These are phyloP conservation scores for Peronospora belbahrii DNA, from an alignment of 352 stramenopile genomes.

Conservation along the genomic window DNA sequence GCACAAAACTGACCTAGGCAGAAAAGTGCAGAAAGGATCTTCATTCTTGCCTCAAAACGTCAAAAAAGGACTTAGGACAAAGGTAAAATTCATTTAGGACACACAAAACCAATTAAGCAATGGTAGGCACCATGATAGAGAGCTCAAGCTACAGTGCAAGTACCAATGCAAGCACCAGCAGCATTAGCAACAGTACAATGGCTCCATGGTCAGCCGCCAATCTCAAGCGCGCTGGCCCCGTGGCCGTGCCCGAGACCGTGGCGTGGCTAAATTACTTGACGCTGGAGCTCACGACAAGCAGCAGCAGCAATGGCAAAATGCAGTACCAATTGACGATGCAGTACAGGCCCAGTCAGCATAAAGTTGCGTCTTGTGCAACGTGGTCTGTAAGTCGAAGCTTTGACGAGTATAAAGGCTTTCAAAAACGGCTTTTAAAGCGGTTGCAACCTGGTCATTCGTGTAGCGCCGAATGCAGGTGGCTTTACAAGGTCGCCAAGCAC, in stretches of 20 bases:
- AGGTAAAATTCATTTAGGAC: background rate
- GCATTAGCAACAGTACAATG: conserved; percentile 1
- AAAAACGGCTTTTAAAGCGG: conserved; percentile 35
- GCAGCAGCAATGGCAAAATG: conserved; percentile 13
- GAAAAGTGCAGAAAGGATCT: conserved; percentile 11
- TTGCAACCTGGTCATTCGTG: conserved; percentile 52
- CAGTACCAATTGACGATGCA: conserved; percentile 32
- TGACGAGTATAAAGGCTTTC: conserved; percentile 42
- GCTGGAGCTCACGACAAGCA: conserved; percentile 19
- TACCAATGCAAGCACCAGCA: conserved; percentile 5
- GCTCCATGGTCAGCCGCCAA: conserved; percentile 18
- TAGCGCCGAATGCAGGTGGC: conserved; percentile 51
- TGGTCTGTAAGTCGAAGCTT: conserved; percentile 33
- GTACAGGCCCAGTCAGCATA: conserved; percentile 19
- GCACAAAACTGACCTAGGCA: background rate
- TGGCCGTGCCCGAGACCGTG: conserved; percentile 23
- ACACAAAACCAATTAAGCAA: background rate
- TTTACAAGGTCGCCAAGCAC: conserved; percentile 54
- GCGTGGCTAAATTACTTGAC: conserved; percentile 31
- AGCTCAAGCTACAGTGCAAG: conserved; percentile 14
- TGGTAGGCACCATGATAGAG: conserved; percentile 20
- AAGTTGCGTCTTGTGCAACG: conserved; percentile 16
- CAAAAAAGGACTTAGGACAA: background rate
- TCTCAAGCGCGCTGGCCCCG: conserved; percentile 19
- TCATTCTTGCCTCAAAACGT: background rate